These are phyloP conservation scores for Ophiostoma piceae DNA, from an alignment of 2,329 filamentous ascomycete species.

Conservation along the genomic window DNA sequence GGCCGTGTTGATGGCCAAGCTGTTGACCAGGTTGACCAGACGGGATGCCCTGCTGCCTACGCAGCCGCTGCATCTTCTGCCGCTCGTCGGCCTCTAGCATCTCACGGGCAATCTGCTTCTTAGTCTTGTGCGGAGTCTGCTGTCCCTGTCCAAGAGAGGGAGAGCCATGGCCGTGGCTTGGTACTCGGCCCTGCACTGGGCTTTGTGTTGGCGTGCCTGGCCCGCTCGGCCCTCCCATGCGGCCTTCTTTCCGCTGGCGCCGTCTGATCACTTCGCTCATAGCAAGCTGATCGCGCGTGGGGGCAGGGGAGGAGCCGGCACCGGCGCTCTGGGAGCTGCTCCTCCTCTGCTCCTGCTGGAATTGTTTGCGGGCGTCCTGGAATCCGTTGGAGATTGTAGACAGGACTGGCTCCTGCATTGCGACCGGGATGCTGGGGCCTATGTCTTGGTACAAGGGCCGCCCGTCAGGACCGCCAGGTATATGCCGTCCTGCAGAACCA, in stretches of 20 bases:
- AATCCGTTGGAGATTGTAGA: neutral
- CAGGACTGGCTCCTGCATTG: neutral
- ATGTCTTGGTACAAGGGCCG: neutral
- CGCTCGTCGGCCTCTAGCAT: conserved; percentile 15
- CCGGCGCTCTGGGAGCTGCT: neutral
- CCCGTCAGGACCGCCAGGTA: neutral
- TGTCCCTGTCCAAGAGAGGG: neutral
- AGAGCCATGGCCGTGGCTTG: neutral
- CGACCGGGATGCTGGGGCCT: neutral
- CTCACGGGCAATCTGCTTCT: neutral
- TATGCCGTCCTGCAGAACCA: neutral
- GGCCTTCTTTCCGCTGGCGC: conserved; percentile 16
- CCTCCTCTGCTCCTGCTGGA: neutral
- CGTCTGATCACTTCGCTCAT: conserved; percentile 23
- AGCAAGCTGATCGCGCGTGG: conserved; percentile 18
- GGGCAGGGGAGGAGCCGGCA: neutral
- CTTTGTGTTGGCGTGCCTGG: neutral
- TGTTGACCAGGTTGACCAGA: neutral
- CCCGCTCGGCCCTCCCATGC: neutral
- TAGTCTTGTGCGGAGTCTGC: neutral
- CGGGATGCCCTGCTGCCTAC: neutral
- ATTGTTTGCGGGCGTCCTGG: neutral
- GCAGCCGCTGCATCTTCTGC: neutral
- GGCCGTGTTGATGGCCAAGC: neutral
- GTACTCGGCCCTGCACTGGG: neutral